Evolutionary conservation across 2,329 filamentous ascomycete species (phyloP), one percentile per base, ranked within the genome.

Genomic region (Polytolypa hystricis): DNA sequence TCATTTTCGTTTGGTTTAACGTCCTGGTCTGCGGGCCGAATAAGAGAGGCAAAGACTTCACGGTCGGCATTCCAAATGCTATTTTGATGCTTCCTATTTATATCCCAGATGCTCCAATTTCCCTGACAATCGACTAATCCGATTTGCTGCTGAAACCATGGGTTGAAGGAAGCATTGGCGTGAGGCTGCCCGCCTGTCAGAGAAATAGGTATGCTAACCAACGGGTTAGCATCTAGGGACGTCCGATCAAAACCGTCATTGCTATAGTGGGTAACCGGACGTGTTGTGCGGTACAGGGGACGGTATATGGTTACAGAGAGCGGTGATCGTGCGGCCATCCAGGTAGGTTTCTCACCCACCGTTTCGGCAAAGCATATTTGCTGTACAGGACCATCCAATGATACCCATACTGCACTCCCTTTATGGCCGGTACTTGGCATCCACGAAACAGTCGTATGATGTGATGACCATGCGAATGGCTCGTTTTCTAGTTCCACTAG

Each of bases 81-180:
- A 33, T 54, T 50, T 29, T 45, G 46, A 33, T 50, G 43, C 37
- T 42, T 17, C 20, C 54, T 51, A 29, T 58, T 55, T 18, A 69
- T 45, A 40, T 60, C 59, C 66, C 57, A 65, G 26, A 77, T 50
- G 36, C 58, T 67, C 75, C 74, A 79, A 26, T 56, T 57, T 1
- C 71, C 72, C 19, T 52, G 46, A 30, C 63, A 60, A 48, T 78
- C 72, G 14, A 77, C 53, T 10, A 77, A 57, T 2, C 62, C 74
- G 39, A 78, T 51, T 47, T 74, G 69, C n/a, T 63, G 62, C 39
- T 69, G 63, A 49, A 72, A 71, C 60, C 68, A 72, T 3, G 73
- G 73, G 47, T 78, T 76, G 53, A 79, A 78, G 5, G 65, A 52
- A 8, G 78, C 61, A 52, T 77, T 66, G 1, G 66, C 66, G 50